These are phyloP conservation scores for Ceratobasidium sp. DNA, from an alignment of 1,284 basidiomycete species.

Conservation along the genomic window DNA sequence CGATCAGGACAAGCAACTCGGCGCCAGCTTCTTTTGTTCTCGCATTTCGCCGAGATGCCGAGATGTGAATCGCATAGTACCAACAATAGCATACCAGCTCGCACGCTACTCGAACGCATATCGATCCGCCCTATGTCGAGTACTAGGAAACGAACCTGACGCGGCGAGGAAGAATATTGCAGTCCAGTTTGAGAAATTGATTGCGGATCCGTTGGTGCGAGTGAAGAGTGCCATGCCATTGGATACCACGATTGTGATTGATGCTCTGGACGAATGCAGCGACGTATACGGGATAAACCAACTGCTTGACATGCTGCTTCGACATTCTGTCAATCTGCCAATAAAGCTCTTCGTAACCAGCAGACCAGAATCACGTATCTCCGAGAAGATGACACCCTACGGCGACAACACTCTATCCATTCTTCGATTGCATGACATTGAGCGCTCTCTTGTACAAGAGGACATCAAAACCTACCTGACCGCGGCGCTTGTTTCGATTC, in stretches of 20 bases:
- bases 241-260: conserved; percentile 24
- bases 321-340: neutral
- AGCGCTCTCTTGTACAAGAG: conserved; percentile 4
- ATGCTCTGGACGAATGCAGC: conserved; percentile 38
- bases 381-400: neutral
- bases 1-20: conserved; percentile 41
- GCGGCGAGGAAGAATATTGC: neutral
- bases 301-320: neutral
- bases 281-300: neutral
- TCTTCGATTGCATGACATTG: conserved; percentile 19
- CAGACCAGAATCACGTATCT: conserved; percentile 12
- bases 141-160: neutral
- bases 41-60: conserved; percentile 37
- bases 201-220: conserved; percentile 18
- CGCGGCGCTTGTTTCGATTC: neutral
- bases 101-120: conserved; percentile 8
- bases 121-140: neutral
- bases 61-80: conserved; percentile 15
- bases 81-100: conserved; percentile 37
- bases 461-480: conserved; percentile 29
- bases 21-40: conserved; percentile 48
- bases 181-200: conserved; percentile 26
- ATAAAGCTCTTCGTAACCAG: conserved; percentile 37
- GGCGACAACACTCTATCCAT: neutral
- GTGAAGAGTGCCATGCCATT: neutral